A percentile compares a stretch with the other conserved stretches of the same genome.
These are phyloP conservation scores for Wickerhamiella nectarea DNA, from an alignment of 805 yeast genomes.

Conservation along the genomic window DNA sequence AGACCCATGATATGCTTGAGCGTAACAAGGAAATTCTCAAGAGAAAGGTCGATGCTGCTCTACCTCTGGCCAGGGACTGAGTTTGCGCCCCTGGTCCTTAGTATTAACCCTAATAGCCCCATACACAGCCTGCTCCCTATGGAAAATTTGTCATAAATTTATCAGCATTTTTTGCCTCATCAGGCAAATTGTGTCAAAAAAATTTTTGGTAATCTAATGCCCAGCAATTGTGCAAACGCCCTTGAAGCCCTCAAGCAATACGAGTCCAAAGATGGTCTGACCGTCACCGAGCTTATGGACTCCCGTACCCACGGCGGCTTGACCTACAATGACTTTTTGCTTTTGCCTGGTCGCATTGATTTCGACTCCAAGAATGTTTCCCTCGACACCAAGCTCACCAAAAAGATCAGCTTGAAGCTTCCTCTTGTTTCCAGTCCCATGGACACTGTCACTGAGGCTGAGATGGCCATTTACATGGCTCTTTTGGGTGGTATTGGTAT, in stretches of 20 bases:
- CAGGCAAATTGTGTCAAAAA: conserved; percentile 2
- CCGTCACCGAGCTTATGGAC: conserved; percentile 75
- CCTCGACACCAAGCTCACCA: conserved; percentile 79
- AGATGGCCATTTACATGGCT: conserved; percentile 98
- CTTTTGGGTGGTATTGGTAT: conserved; percentile 97
- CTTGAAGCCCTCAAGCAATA: conserved; percentile 52
- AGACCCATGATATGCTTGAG: background rate
- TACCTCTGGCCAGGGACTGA: background rate
- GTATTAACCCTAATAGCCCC: background rate
- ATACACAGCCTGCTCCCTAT: no score
- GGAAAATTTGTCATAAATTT: no score
- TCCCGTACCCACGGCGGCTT: conserved; percentile 85
- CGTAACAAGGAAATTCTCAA: background rate
- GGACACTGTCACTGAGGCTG: conserved; percentile 97
- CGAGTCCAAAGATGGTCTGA: conserved; percentile 69
- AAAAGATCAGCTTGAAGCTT: conserved; percentile 77
- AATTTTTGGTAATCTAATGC: conserved; percentile 6
- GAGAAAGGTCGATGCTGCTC: background rate
- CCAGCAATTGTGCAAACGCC: conserved; percentile 31
- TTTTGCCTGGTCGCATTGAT: conserved; percentile 86
- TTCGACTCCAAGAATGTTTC: conserved; percentile 70
- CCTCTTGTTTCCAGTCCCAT: conserved; percentile 97
- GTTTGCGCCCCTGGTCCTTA: background rate
- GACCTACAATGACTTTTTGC: conserved; percentile 91
- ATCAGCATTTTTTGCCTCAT: background rate